Base-by-base conservation (phyloP, 2,329 filamentous ascomycete species). In the Nannizziopsis barbatae region DNA sequence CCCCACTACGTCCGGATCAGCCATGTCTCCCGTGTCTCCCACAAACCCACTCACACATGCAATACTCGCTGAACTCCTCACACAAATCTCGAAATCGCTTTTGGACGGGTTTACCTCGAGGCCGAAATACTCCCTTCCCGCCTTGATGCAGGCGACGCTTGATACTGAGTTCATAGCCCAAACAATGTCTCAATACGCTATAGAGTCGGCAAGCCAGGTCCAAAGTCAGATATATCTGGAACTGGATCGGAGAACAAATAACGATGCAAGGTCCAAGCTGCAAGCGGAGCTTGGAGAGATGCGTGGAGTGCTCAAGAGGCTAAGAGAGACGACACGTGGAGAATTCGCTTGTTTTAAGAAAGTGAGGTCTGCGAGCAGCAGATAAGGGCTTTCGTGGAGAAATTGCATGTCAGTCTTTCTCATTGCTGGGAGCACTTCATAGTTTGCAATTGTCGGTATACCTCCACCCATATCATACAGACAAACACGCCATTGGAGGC, bases 101-200 rank as follows among this genome's bases (percentile, higher is more conserved):
- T 80, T 95, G 12, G 77, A 83, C 22, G 82, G 86, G 0, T 95
- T 96, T 73, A 73, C 76, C 64, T 63, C 72, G 32, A 80, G 83
- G 5, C 65, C 73, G 3, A 73, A 72, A 15, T 96, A 92, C 67
- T 76, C 80, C 1, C 79, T 98, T 0, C 74, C 83, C 4, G 83
- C 85, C 5, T 77, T 98, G 44, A 94, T 96, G 82, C 93, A 98
- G 68, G 93, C 93, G 1, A 98, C 92, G 0, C 78, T 98, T 1
- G 92, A 98, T 61, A 89, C 95, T 1, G 92, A 98, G 66, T 96
- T 98, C 62, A 82, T 96, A 50, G 86, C 89, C 0, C 92, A 98
- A 70, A 95, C 90, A 4, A 75, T 98, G 31, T 85, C 79, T 52
- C 83, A 89, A 57, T 98, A 93, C 65, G 92, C 86, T 0, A 92